These are phyloP conservation scores for Pythium grandisporangium DNA, from an alignment of 352 stramenopile species.

Conservation along the genomic window DNA sequence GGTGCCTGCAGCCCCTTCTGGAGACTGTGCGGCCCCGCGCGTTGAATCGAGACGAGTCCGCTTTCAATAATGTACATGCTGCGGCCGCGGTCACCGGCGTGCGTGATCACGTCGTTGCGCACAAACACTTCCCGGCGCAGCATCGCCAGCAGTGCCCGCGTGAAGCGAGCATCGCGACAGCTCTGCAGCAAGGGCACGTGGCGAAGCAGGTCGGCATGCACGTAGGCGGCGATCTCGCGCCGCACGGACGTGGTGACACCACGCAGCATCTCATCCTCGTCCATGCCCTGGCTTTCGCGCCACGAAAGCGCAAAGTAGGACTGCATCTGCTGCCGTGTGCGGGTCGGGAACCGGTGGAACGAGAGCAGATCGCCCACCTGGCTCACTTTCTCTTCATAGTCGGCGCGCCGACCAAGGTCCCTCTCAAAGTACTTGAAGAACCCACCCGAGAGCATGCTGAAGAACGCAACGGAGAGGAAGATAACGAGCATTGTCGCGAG, in stretches of 20 bases:
- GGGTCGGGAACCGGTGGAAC: slow-evolving; percentile 28
- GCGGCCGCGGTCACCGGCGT: slow-evolving; percentile 25
- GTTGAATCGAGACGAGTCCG: slow-evolving; percentile 53
- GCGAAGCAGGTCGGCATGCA: slow-evolving; percentile 30
- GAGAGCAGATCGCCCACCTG: slow-evolving; percentile 30
- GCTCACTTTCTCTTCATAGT: slow-evolving; percentile 35
- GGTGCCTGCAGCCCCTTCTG: no score
- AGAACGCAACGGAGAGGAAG: slow-evolving; percentile 25
- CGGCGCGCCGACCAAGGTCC: slow-evolving; percentile 27
- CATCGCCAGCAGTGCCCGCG: slow-evolving; percentile 17
- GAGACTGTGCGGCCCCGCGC: no score
- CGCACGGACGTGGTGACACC: slow-evolving; percentile 19
- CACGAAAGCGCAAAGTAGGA: slow-evolving; percentile 34
- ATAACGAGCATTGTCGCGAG: slow-evolving; percentile 20
- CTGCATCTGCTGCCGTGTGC: slow-evolving; percentile 34
- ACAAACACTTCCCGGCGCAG: slow-evolving; percentile 38
- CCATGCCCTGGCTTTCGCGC: slow-evolving; percentile 36
- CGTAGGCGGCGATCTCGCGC: slow-evolving; percentile 25
- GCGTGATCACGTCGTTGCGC: slow-evolving; percentile 37
- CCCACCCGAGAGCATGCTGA: slow-evolving; percentile 29
- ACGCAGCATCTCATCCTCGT: slow-evolving; percentile 29
- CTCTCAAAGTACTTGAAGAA: slow-evolving; percentile 42
- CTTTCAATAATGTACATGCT: slow-evolving; percentile 48
- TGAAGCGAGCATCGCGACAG: slow-evolving; percentile 25
- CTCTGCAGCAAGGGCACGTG: slow-evolving; percentile 27